Percentiles rank a stretch among this genome's conserved stretches.
phyloP scores from a whole-genome alignment of 164 flowering plant genomes.

The Magnolia changhungtana region DNA sequence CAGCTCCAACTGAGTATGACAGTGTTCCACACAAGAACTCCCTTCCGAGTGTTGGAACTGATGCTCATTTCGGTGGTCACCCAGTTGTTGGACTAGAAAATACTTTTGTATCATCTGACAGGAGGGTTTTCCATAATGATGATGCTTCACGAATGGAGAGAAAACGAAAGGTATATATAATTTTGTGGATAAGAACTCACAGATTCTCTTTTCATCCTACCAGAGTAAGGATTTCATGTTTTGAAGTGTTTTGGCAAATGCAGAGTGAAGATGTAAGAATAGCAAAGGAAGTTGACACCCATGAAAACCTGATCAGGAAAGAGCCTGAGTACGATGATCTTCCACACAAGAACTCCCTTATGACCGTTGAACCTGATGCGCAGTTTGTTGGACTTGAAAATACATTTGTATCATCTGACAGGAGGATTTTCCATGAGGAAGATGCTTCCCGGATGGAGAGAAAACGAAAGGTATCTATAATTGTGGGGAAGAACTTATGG shows the following conservation, averaged over 20 bases:
- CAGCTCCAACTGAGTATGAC: constrained; percentile 54
- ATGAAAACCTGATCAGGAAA: constrained; percentile 78
- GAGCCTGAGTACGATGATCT: constrained; percentile 60
- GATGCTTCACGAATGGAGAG: constrained; percentile 57
- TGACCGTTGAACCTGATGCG: constrained; percentile 37
- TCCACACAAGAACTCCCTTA: constrained; percentile 37
- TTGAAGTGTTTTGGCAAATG: constrained; percentile 5
- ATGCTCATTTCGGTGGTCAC: constrained; percentile 46
- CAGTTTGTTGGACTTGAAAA: constrained; percentile 40
- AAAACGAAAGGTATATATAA: constrained; percentile 67
- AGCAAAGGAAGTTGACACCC: constrained; percentile 80
- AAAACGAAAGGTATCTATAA: constrained; percentile 69
- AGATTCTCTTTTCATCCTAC: background rate
- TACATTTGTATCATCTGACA: constrained; percentile 53
- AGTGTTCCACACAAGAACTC: constrained; percentile 37
- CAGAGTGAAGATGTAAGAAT: constrained; percentile 84
- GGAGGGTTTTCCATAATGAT: constrained; percentile 41
- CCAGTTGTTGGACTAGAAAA: constrained; percentile 43
- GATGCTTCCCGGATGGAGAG: constrained; percentile 57
- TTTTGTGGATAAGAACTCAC: background rate
- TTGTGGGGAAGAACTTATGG: constrained; percentile 10
- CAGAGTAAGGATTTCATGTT: constrained; percentile 1
- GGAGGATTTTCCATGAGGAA: constrained; percentile 41
- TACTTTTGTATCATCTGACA: constrained; percentile 48
- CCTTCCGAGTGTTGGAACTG: constrained; percentile 31